Conservation (phyloP, 23 red algal species). For the Gracilaria caudata region DNA sequence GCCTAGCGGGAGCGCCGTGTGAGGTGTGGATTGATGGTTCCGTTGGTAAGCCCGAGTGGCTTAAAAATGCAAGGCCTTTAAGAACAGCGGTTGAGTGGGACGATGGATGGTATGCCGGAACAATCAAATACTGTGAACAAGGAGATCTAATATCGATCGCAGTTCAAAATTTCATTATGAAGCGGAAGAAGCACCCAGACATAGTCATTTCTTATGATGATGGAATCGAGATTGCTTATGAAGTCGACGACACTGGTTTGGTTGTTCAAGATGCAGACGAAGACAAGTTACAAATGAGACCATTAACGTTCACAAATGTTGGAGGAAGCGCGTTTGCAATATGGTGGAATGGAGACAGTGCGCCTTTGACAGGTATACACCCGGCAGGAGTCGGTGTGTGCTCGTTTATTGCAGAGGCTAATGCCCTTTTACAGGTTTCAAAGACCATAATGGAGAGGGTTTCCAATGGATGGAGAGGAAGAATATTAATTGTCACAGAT, state of each 20-base stretch:
- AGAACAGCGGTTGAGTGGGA: neutral
- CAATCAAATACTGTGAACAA: neutral
- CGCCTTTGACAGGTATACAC: neutral
- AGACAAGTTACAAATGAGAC: neutral
- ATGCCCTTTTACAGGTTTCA: neutral
- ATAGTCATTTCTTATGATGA: neutral
- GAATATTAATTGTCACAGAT: neutral
- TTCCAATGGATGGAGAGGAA: neutral
- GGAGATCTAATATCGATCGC: neutral
- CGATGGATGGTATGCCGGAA: conserved; percentile 6
- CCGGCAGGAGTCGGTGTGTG: neutral
- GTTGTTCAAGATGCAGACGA: neutral
- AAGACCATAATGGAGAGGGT: no score
- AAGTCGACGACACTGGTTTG: neutral
- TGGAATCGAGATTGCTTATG: neutral
- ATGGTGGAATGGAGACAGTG: neutral
- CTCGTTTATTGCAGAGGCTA: neutral
- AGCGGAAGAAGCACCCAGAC: neutral
- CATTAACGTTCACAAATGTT: neutral
- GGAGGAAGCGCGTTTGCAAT: conserved; percentile 22
- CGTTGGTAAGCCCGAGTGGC: neutral
- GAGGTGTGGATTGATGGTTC: neutral
- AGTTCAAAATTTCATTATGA: neutral
- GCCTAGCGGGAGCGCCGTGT: neutral
- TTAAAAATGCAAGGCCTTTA: neutral